Evolutionary conservation across 2,329 filamentous ascomycete species (phyloP).

Genomic region (Cercospora beticola): DNA sequence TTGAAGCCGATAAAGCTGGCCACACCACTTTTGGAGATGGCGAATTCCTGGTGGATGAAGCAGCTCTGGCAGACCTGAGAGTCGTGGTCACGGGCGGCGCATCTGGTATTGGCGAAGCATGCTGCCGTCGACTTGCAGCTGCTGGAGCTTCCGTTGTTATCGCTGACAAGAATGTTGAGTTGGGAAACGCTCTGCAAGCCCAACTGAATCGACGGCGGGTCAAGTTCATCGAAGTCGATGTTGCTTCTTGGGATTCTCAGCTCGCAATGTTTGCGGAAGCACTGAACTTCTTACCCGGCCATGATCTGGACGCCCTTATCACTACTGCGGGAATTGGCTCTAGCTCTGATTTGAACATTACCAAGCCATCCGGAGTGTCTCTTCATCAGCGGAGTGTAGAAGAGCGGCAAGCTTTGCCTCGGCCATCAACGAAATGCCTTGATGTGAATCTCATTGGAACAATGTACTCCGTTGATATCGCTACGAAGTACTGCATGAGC

Average conservation of each 20-base stretch:
- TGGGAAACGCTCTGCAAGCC: not conserved
- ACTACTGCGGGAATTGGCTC: slow-evolving; percentile 33
- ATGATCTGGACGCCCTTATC: slow-evolving; percentile 30
- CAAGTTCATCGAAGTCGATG: slow-evolving; percentile 9
- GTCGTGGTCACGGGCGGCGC: slow-evolving; percentile 1
- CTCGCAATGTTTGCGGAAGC: not conserved
- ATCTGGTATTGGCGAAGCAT: slow-evolving; percentile 10
- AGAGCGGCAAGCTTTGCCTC: not conserved
- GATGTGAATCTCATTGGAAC: slow-evolving; percentile 29
- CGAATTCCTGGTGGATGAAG: slow-evolving; percentile 39
- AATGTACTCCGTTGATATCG: slow-evolving; percentile 36
- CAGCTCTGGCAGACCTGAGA: slow-evolving; percentile 20
- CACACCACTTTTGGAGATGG: slow-evolving; percentile 32
- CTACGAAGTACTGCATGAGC: slow-evolving; percentile 39
- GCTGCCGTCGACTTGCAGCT: slow-evolving; percentile 15
- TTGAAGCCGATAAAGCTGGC: not conserved
- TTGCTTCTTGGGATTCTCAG: slow-evolving; percentile 7
- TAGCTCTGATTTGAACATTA: not conserved
- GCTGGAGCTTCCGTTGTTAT: slow-evolving; percentile 1
- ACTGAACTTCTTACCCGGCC: slow-evolving; percentile 20
- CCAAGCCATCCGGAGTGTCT: not conserved
- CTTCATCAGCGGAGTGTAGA: not conserved
- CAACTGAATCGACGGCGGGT: not conserved
- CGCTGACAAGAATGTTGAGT: not conserved
- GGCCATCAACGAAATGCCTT: slow-evolving; percentile 1